Conservation (phyloP, 2,329 filamentous ascomycete genomes). For the Emmonsiellopsis sp. region DNA sequence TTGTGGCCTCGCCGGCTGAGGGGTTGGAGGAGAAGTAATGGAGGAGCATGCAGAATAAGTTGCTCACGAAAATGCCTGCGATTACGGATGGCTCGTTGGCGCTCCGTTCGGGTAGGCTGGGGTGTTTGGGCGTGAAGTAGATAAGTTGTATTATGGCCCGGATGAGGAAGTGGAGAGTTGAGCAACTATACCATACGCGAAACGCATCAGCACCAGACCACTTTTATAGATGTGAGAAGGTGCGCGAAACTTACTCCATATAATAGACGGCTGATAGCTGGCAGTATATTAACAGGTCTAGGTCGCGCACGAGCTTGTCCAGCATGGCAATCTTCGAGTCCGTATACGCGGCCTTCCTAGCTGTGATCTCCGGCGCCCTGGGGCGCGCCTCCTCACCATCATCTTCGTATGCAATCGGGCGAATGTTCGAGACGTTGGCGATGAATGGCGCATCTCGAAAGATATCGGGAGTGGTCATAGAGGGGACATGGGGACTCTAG, state of each 20-base stretch:
- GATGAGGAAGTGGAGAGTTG: constrained; percentile 47
- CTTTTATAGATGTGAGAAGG: background rate
- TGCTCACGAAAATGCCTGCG: constrained; percentile 45
- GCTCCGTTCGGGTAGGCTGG: constrained; percentile 39
- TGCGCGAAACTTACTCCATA: constrained; percentile 45
- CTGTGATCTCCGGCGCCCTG: constrained; percentile 14
- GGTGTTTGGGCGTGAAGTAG: constrained; percentile 51
- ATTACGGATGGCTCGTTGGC: constrained; percentile 46
- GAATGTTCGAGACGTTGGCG: constrained; percentile 36
- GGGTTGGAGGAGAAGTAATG: constrained; percentile 48
- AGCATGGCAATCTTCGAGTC: constrained; percentile 40
- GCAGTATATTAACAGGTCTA: constrained; percentile 54
- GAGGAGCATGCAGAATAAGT: constrained; percentile 47
- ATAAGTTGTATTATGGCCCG: constrained; percentile 49
- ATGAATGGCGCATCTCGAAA: constrained; percentile 40
- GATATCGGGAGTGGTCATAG: constrained; percentile 39
- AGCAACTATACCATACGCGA: constrained; percentile 39
- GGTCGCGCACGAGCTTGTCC: constrained; percentile 46
- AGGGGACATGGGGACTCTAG: constrained; percentile 32
- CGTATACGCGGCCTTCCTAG: constrained; percentile 25
- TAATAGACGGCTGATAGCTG: constrained; percentile 55
- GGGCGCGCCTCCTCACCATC: constrained; percentile 10
- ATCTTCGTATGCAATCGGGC: constrained; percentile 16
- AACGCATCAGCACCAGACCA: background rate
- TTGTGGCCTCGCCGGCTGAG: constrained; percentile 41